phyloP scores from a whole-genome alignment of 1,284 basidiomycete species.

The Tilletia caries region DNA sequence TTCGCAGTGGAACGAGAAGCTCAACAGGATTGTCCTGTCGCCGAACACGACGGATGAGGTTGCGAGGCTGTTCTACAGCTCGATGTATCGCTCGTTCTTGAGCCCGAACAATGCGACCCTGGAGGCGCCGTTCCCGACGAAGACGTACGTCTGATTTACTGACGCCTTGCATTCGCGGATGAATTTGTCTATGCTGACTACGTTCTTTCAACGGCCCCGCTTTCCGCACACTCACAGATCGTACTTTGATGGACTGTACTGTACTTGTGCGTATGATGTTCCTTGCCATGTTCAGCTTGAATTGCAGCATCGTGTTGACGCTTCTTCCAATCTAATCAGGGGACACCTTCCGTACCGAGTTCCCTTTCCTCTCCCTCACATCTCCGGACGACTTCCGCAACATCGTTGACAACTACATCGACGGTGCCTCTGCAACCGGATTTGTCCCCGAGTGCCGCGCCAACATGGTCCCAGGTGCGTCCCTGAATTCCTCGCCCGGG shows the following conservation, averaged over 20 bases:
- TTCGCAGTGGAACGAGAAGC: slow-evolving; percentile 40
- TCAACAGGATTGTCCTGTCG: slow-evolving; percentile 34
- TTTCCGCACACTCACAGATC: slow-evolving; percentile 24
- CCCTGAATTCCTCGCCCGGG: not conserved
- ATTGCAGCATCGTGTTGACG: no score
- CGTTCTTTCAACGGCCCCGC: no score
- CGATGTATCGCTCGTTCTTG: slow-evolving; percentile 43
- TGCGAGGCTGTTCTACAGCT: slow-evolving; percentile 38
- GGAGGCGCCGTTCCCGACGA: slow-evolving; percentile 16
- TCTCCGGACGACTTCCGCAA: slow-evolving; percentile 37
- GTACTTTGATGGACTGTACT: slow-evolving; percentile 42
- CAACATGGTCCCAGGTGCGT: slow-evolving; percentile 34
- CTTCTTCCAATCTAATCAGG: not conserved
- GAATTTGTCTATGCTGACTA: not conserved
- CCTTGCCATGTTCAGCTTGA: no score
- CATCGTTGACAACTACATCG: slow-evolving; percentile 44
- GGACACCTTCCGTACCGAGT: slow-evolving; percentile 34
- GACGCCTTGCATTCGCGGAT: not conserved
- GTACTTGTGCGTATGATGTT: slow-evolving; percentile 1
- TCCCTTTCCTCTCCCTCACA: slow-evolving; percentile 39
- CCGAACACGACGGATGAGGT: slow-evolving; percentile 33
- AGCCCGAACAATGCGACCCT: slow-evolving; percentile 45
- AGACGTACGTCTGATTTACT: not conserved
- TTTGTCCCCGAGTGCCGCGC: slow-evolving; percentile 45
- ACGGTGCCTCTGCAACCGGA: slow-evolving; percentile 41